Percentiles rank a stretch among this genome's conserved stretches.
Evolutionary conservation across 768 basidiomycete genomes (phyloP).

Genomic region (Mycena amicta): DNA sequence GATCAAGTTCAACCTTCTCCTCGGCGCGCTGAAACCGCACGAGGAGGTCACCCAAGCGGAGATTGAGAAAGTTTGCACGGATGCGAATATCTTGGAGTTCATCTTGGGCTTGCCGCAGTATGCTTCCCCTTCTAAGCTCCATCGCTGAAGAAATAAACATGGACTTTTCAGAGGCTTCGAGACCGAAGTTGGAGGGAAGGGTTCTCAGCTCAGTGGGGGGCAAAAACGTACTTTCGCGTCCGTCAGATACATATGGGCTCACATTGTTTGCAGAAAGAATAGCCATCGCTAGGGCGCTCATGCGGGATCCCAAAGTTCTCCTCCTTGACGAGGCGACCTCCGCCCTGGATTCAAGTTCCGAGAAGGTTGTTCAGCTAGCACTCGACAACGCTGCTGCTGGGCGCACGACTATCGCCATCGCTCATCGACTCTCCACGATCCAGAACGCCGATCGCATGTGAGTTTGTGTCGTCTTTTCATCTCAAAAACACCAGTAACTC

Average conservation of each 20-base stretch:
- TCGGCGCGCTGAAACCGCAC: slow-evolving; percentile 77
- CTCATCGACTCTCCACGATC: slow-evolving; percentile 73
- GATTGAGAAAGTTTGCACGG: slow-evolving; percentile 81
- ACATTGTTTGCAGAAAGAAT: slow-evolving; percentile 47
- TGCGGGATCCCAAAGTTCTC: slow-evolving; percentile 87
- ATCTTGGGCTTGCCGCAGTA: slow-evolving; percentile 80
- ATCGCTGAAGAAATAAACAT: too few species aligned
- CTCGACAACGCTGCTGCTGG: slow-evolving; percentile 90
- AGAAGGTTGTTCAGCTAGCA: slow-evolving; percentile 93
- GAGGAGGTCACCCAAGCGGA: slow-evolving; percentile 85
- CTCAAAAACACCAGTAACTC: too few species aligned
- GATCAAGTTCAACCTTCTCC: slow-evolving; percentile 83
- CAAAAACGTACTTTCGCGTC: slow-evolving; percentile 68
- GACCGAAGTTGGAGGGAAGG: slow-evolving; percentile 89
- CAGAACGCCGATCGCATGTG: slow-evolving; percentile 69
- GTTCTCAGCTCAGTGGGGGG: slow-evolving; percentile 85
- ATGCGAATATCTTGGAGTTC: slow-evolving; percentile 92
- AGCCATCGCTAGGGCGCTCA: slow-evolving; percentile 87
- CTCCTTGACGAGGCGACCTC: slow-evolving; percentile 85
- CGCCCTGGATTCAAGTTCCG: slow-evolving; percentile 86
- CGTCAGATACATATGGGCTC: neutral
- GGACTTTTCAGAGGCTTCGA: slow-evolving; percentile 84
- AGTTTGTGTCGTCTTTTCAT: slow-evolving; percentile 22
- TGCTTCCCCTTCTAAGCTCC: too few species aligned
- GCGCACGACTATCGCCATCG: slow-evolving; percentile 92